These are phyloP conservation scores for Geotrichum candidum DNA, from an alignment of 1,139 yeast species.

Conservation along the genomic window DNA sequence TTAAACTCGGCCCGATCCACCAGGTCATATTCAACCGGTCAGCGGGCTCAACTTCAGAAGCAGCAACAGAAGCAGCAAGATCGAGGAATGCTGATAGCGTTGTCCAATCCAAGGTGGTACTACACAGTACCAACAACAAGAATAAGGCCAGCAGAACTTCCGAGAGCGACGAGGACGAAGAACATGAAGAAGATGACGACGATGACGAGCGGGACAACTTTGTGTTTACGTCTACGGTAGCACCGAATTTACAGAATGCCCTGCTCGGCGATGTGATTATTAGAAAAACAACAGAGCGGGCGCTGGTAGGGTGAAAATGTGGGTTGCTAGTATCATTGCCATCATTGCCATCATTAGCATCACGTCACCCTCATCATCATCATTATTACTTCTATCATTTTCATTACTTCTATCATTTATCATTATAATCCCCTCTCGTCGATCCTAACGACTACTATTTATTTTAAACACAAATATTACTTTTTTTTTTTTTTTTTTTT, in stretches of 20 bases:
- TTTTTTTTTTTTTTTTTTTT: not conserved
- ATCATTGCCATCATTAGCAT: not conserved
- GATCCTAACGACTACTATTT: no score
- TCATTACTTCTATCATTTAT: no score
- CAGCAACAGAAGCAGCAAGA: not conserved
- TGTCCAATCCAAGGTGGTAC: conserved; percentile 22
- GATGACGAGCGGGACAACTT: conserved; percentile 16
- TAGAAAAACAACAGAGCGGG: conserved; percentile 18
- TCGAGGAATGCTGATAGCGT: conserved; percentile 12
- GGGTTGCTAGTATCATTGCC: not conserved
- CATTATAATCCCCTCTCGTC: no score
- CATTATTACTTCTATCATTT: no score
- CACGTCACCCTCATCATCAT: not conserved
- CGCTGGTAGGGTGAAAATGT: conserved; percentile 1
- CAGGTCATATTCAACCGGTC: conserved; percentile 18
- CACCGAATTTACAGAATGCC: conserved; percentile 19
- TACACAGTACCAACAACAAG: not conserved
- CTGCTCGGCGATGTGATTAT: conserved; percentile 21
- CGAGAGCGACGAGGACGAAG: not conserved
- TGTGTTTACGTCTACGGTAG: conserved; percentile 20
- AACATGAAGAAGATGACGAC: not conserved
- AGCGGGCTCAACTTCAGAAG: not conserved
- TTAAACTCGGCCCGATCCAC: conserved; percentile 30
- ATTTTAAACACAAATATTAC: no score
- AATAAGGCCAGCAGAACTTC: not conserved